Evolutionary conservation across 768 basidiomycete genomes (phyloP), one percentile per base, ranked within the genome.

Genomic region (Auriscalpium vulgare): DNA sequence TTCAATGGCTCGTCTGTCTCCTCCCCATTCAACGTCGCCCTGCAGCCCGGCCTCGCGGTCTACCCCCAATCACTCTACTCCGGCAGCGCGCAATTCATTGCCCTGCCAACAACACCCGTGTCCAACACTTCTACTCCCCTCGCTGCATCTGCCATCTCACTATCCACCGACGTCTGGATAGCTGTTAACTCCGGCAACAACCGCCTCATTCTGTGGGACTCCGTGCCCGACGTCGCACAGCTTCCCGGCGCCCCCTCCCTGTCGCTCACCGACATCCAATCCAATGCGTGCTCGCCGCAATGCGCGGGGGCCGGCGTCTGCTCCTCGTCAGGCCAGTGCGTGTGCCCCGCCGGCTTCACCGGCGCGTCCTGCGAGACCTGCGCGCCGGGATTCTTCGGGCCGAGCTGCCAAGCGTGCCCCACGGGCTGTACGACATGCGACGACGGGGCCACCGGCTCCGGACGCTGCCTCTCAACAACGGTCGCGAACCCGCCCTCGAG

Each of bases 321-420:
- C 63, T 81, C 84, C 0, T 68, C 83, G 0, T 78, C 80, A 0
- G 88, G 87, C 9, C 81, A 78, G 13, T 95, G 92, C 63, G 69
- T 74, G 0, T 95, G 92, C 63, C 77, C 82, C 0, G 57, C 80
- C 2, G 88, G 88, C 0, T 95, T 93, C 67, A 82, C 77, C 0
- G 92, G 92, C 4, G 67, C 83, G 5, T 83, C 85, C 0, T 95
- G 93, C 71, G 91, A 94, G 66, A 72, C 81, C 0, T 95, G 92
- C 62, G 75, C 81, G 1, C 37, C 75, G 6, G 88, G 88, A 0
- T 86, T 86, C 68, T 95, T 88, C 63, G 92, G 92, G 0, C 75
- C 84, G 1, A 74, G 69, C 0, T 95, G 92, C 65, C 72, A 81
- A 53, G 66, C 83, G 5, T 93, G 91, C 62, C 85, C 89, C 1